Percentiles rank a stretch among this genome's conserved stretches.
Evolutionary conservation across 176 grass and related monocot species (phyloP).

Genomic region (Pharus latifolius): DNA sequence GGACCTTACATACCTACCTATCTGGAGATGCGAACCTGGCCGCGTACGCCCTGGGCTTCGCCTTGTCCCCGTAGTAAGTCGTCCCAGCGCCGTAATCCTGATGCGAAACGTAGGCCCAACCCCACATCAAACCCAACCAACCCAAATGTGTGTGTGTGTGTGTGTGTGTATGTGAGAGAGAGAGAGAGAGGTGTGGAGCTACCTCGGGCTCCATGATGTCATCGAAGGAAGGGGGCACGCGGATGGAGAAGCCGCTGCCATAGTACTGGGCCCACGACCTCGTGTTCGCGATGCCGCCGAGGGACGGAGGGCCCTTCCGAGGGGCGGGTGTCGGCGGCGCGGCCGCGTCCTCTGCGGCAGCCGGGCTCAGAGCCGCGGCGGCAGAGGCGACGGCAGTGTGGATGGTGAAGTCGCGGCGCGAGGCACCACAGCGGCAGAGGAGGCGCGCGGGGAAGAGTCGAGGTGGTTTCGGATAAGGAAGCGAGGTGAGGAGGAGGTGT

Average conservation of each 20-base stretch:
- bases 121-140: background rate
- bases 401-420: conserved; percentile 42
- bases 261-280: conserved; percentile 83
- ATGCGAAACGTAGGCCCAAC: background rate
- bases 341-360: conserved; percentile 20
- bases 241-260: conserved; percentile 89
- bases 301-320: background rate
- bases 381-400: conserved; percentile 28
- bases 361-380: background rate
- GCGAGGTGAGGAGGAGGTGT: conserved; percentile 30
- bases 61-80: conserved; percentile 93
- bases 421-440: conserved; percentile 12
- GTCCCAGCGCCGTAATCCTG: conserved; percentile 59
- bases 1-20: conserved; percentile 47
- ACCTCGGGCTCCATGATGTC: conserved; percentile 93
- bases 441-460: background rate
- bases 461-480: conserved; percentile 8
- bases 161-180: no score
- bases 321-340: background rate
- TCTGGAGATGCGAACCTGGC: conserved; percentile 87
- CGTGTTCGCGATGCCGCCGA: conserved; percentile 73
- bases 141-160: no score
- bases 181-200: background rate
- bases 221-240: conserved; percentile 81
- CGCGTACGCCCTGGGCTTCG: conserved; percentile 61